Evolutionary conservation across 805 yeast genomes (phyloP).

Genomic region (Ogataea glucozyma): DNA sequence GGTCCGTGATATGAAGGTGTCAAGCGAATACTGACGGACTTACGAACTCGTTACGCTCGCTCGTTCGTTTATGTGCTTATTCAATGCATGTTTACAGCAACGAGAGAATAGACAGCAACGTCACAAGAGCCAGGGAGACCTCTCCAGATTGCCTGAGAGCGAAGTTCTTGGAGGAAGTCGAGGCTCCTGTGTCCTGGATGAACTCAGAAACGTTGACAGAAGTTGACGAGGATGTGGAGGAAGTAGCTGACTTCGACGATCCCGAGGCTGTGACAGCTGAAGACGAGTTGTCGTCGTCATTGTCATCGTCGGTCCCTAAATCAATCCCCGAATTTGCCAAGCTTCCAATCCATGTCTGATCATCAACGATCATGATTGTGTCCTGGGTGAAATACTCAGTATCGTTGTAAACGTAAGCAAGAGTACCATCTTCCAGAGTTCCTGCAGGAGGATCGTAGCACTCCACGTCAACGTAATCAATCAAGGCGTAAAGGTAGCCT

Average conservation of each 20-base stretch:
- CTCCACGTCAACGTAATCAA: constrained; percentile 59
- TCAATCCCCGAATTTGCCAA: constrained; percentile 68
- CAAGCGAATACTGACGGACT: no score
- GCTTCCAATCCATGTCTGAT: constrained; percentile 58
- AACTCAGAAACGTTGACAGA: not conserved
- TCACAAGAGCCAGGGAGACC: no score
- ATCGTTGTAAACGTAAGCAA: constrained; percentile 55
- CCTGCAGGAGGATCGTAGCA: constrained; percentile 74
- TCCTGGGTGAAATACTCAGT: constrained; percentile 49
- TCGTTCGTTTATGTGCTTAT: no score
- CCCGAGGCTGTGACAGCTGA: no score
- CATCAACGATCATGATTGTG: constrained; percentile 61
- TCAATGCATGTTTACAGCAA: not conserved
- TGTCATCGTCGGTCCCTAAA: constrained; percentile 41
- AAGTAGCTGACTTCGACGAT: not conserved
- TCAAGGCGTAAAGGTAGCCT: constrained; percentile 78
- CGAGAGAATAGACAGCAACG: not conserved
- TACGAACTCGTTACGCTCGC: no score
- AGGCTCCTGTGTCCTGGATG: not conserved
- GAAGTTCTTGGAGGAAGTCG: not conserved
- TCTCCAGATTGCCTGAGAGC: no score
- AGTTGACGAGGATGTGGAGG: constrained; percentile 1
- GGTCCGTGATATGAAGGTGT: no score
- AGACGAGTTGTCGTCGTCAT: constrained; percentile 5
- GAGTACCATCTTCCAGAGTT: constrained; percentile 45